Evolutionary conservation across 2,329 filamentous ascomycete genomes (phyloP).

Genomic region (Rutstroemia sp.): DNA sequence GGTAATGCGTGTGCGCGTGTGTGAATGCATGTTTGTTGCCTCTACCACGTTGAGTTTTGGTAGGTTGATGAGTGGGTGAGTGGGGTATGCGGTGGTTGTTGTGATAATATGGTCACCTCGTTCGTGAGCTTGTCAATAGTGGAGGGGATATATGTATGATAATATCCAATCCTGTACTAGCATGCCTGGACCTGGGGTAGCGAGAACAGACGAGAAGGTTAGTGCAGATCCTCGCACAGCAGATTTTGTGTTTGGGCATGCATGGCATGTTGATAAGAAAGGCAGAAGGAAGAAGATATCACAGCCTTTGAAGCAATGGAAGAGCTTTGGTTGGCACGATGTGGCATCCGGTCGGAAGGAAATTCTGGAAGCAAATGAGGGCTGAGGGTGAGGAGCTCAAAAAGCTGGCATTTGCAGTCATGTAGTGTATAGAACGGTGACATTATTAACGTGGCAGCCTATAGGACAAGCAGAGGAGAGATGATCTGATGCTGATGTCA

Average conservation of each 20-base stretch:
- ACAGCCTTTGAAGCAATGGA: background rate
- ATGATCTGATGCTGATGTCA: background rate
- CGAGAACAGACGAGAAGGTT: background rate
- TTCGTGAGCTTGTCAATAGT: background rate
- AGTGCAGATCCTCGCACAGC: background rate
- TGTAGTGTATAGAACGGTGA: background rate
- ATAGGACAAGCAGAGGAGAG: background rate
- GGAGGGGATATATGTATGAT: background rate
- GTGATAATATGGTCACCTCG: background rate
- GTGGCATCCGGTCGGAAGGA: background rate
- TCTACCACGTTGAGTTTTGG: no score
- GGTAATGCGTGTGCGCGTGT: no score
- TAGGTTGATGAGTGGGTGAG: no score
- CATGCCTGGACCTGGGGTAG: background rate
- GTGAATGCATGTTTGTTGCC: no score
- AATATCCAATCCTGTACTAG: background rate
- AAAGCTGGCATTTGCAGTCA: background rate
- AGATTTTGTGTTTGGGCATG: background rate
- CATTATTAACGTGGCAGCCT: background rate
- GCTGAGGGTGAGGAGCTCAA: background rate
- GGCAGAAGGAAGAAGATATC: no score
- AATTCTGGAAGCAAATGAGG: background rate
- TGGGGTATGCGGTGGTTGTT: no score
- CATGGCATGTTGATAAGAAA: background rate
- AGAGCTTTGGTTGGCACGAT: background rate